Evolutionary conservation across 2,329 filamentous ascomycete genomes (phyloP).

Genomic region (Botrytis porri): DNA sequence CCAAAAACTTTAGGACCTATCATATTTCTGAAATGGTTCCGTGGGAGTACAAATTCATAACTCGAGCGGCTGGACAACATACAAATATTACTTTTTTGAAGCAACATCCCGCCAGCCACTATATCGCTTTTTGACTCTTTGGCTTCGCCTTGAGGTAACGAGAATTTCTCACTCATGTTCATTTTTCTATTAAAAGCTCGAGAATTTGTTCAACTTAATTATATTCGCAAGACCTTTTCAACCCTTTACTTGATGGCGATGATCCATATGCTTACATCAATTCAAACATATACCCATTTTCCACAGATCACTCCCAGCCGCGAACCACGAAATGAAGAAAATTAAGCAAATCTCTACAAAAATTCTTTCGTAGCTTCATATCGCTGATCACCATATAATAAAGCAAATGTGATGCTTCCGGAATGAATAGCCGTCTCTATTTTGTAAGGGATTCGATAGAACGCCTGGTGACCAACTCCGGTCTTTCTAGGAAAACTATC

Average conservation of each 20-base stretch:
- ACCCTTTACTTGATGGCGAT: background rate
- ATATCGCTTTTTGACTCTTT: background rate
- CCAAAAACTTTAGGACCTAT: background rate
- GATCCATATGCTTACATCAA: background rate
- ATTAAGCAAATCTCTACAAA: background rate
- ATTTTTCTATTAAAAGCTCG: background rate
- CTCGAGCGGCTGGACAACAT: background rate
- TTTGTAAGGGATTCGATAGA: background rate
- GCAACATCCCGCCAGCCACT: background rate
- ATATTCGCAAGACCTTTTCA: background rate
- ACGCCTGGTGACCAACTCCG: background rate
- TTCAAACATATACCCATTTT: background rate
- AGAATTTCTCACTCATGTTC: background rate
- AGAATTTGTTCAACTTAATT: background rate
- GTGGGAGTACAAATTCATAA: background rate
- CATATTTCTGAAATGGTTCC: background rate
- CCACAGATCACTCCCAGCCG: background rate
- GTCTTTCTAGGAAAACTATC: background rate
- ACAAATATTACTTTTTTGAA: background rate
- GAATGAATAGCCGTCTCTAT: slow-evolving; percentile 3
- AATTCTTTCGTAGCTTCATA: slow-evolving; percentile 5
- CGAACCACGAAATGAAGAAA: background rate
- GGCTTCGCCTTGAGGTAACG: background rate
- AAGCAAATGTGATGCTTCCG: background rate
- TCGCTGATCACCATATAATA: background rate